These are phyloP conservation scores for Eragrostis tef DNA, from an alignment of 202 grass and related monocot species.

Conservation along the genomic window DNA sequence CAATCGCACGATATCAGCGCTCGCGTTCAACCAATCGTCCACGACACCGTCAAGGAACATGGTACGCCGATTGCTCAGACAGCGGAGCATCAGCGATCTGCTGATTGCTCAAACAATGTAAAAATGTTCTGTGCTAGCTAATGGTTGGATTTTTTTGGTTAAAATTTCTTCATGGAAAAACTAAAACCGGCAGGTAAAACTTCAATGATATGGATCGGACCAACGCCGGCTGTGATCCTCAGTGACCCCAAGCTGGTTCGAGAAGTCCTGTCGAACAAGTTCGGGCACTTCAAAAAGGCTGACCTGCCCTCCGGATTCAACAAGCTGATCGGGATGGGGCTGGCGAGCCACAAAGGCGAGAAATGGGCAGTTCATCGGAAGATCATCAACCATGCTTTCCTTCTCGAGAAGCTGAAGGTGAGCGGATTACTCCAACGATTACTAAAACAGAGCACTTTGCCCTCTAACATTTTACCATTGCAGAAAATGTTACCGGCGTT, in stretches of 20 bases:
- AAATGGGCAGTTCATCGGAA: slow-evolving; percentile 63
- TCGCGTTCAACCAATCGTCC: slow-evolving; percentile 34
- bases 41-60: slow-evolving; percentile 36
- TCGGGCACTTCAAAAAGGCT: slow-evolving; percentile 23
- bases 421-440: background rate
- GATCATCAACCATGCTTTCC: slow-evolving; percentile 52
- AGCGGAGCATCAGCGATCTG: background rate
- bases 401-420: slow-evolving; percentile 59
- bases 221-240: slow-evolving; percentile 45
- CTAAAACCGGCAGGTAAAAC: slow-evolving; percentile 51
- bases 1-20: slow-evolving; percentile 54
- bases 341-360: slow-evolving; percentile 37
- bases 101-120: background rate
- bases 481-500: slow-evolving; percentile 68
- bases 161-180: background rate
- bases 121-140: background rate
- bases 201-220: slow-evolving; percentile 47
- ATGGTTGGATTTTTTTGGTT: background rate
- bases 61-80: background rate
- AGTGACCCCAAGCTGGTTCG: slow-evolving; percentile 45
- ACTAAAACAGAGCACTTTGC: background rate
- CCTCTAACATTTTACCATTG: background rate
- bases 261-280: slow-evolving; percentile 52
- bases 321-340: slow-evolving; percentile 32
- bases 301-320: background rate